Base-by-base conservation (phyloP, 345 rosid species). In the Citrus australasica region DNA sequence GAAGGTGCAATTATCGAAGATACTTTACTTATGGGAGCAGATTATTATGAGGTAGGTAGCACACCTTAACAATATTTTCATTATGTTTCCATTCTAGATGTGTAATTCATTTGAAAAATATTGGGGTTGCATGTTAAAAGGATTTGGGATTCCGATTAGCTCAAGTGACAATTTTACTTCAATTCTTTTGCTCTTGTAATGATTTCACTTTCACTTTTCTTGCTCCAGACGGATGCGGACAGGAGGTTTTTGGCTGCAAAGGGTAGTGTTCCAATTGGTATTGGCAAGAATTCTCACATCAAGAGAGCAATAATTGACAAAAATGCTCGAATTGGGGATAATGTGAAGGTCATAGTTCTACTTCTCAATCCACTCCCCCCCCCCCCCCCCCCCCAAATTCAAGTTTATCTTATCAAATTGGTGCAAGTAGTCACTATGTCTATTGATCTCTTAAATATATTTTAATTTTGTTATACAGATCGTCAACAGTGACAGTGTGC, bases 1-100 rank as follows among this genome's bases (percentile, higher is more conserved):
- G 98, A 91, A 82, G 98, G 98, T 81, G 97, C 98, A 33, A 88
- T 93, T 86, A 89, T 95, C 73, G 98, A 95, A 84, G 98, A 93
- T 77, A 88, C 97, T 19, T 80, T 95, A 66, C 79, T 95, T 82
- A 95, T 95, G 98, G 98, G 98, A 76, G 98, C 98, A 74, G 97
- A 95, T 78, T 95, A 95, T 82, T 95, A 94, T 76, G 98, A 94
- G 94, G 98, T 90, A 94, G 93, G 98, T 90, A 86, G 67, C 40
- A 14, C 4, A 13, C 65, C 56, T 7, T 24, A 42, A 42, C 48
- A 10, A 42, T 42, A 10, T 42, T 11, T 42, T 42, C 4, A 67
- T 56, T 38, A 21, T 58, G 4, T 14, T 53, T 67, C 56, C 65
- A 24, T 13, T 32, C 32, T 37, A 24, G 51, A 35, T 67, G 53